phyloP scores from a whole-genome alignment of 2,329 filamentous ascomycete species.

The Calcarisporium arbuscula region DNA sequence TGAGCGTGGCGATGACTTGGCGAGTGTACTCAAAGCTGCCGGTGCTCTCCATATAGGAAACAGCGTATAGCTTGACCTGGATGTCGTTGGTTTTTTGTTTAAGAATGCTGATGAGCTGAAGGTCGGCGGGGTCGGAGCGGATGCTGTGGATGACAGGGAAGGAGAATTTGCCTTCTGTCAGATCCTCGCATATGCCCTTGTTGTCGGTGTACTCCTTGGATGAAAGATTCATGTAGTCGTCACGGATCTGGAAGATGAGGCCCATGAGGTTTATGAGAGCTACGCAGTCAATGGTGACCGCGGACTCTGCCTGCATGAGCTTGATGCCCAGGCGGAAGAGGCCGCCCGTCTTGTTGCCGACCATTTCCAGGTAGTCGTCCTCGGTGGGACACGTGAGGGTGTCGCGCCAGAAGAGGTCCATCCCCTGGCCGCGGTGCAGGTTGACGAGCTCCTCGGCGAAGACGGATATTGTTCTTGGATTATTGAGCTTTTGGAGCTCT shows the following conservation, averaged over 20 bases:
- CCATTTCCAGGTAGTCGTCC: slow-evolving; percentile 92
- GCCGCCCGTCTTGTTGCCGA: slow-evolving; percentile 83
- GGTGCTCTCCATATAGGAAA: slow-evolving; percentile 82
- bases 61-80: slow-evolving; percentile 85
- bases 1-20: slow-evolving; percentile 57
- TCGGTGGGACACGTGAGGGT: slow-evolving; percentile 77
- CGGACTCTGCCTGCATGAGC: slow-evolving; percentile 75
- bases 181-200: slow-evolving; percentile 90
- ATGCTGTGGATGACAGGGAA: slow-evolving; percentile 95
- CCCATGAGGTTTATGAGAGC: slow-evolving; percentile 81
- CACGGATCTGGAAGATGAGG: slow-evolving; percentile 82
- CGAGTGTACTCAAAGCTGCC: slow-evolving; percentile 86
- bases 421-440: slow-evolving; percentile 79
- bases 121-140: slow-evolving; percentile 63
- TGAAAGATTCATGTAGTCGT: slow-evolving; percentile 88
- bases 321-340: slow-evolving; percentile 80
- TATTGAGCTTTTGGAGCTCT: slow-evolving; percentile 65
- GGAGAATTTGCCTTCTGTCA: slow-evolving; percentile 95
- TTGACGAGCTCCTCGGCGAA: slow-evolving; percentile 81
- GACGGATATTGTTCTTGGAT: slow-evolving; percentile 59
- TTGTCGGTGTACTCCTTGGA: slow-evolving; percentile 71
- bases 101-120: slow-evolving; percentile 84
- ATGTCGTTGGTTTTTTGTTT: slow-evolving; percentile 83
- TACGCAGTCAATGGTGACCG: slow-evolving; percentile 58
- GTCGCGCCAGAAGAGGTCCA: slow-evolving; percentile 89